Conservation (phyloP, 2,329 filamentous ascomycete genomes). For the Cladosporium phlei region DNA sequence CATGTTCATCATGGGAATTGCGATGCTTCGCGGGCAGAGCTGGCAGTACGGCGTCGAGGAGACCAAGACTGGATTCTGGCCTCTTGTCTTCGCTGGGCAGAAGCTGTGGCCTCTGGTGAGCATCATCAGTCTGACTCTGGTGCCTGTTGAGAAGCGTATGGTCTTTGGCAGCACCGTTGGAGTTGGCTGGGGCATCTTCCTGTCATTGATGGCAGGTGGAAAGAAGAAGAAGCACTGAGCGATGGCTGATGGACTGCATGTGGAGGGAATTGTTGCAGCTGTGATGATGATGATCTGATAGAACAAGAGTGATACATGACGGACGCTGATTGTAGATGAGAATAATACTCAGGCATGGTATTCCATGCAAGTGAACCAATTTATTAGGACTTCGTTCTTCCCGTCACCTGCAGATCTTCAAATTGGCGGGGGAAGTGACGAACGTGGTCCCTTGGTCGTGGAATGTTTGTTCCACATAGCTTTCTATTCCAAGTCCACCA, state of each 20-base stretch:
- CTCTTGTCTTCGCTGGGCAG: conserved; percentile 64
- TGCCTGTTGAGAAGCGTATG: conserved; percentile 66
- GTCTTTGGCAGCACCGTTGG: conserved; percentile 68
- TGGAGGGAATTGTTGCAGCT: no score
- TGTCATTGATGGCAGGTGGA: conserved; percentile 40
- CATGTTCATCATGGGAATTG: conserved; percentile 57
- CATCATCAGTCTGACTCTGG: conserved; percentile 64
- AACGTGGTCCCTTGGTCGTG: no score
- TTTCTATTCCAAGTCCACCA: no score
- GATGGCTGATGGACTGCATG: no score
- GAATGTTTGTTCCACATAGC: no score
- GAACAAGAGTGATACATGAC: no score
- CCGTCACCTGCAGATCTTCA: no score
- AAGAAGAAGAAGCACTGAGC: conserved; percentile 10
- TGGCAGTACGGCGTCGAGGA: conserved; percentile 17
- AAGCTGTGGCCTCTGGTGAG: conserved; percentile 69
- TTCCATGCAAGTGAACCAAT: no score
- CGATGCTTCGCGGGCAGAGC: conserved; percentile 45
- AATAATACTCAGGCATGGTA: no score
- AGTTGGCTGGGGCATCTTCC: conserved; percentile 68
- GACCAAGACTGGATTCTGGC: conserved; percentile 29
- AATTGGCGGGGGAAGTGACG: no score
- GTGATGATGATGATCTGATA: background rate
- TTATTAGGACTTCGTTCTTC: no score
- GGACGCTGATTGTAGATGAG: no score